Evolutionary conservation across 2,329 filamentous ascomycete genomes (phyloP).

Genomic region (Arthrobotrys megalospora): DNA sequence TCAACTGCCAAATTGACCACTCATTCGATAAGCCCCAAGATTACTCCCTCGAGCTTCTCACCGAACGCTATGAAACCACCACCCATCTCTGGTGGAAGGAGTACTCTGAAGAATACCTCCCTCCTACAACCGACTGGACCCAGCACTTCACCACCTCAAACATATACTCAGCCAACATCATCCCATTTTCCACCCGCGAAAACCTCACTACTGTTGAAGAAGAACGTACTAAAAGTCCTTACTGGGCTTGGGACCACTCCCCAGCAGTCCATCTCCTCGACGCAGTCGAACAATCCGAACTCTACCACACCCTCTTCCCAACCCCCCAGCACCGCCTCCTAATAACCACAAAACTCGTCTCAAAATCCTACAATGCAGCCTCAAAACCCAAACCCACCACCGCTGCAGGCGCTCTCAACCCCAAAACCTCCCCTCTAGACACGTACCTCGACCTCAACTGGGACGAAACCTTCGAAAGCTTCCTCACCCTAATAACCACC

Average conservation of each 20-base stretch:
- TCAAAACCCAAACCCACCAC: constrained; percentile 1
- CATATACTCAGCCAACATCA: constrained; percentile 28
- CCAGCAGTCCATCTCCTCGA: constrained; percentile 23
- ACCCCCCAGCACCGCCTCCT: constrained; percentile 31
- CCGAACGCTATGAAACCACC: constrained; percentile 36
- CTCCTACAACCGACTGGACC: constrained; percentile 16
- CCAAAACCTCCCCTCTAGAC: constrained; percentile 29
- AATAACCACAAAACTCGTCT: constrained; percentile 44
- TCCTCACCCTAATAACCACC: constrained; percentile 21
- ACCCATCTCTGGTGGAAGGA: constrained; percentile 53
- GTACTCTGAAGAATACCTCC: constrained; percentile 47
- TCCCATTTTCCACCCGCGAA: constrained; percentile 22
- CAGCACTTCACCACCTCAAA: constrained; percentile 43
- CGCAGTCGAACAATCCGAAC: constrained; percentile 39
- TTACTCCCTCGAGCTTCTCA: constrained; percentile 22
- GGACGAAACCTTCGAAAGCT: constrained; percentile 35
- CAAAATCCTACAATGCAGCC: not conserved
- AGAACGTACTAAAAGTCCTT: constrained; percentile 15
- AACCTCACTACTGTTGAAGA: constrained; percentile 39
- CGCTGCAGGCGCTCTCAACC: not conserved
- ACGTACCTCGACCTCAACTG: constrained; percentile 39
- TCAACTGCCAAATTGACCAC: constrained; percentile 44
- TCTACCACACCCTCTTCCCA: constrained; percentile 53
- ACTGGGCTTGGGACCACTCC: constrained; percentile 36
- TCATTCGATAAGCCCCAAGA: constrained; percentile 38